Percentiles rank a stretch among this genome's conserved stretches.
Evolutionary conservation across 2,329 filamentous ascomycete species (phyloP).

Genomic region (Reticulascus tulasneorum): DNA sequence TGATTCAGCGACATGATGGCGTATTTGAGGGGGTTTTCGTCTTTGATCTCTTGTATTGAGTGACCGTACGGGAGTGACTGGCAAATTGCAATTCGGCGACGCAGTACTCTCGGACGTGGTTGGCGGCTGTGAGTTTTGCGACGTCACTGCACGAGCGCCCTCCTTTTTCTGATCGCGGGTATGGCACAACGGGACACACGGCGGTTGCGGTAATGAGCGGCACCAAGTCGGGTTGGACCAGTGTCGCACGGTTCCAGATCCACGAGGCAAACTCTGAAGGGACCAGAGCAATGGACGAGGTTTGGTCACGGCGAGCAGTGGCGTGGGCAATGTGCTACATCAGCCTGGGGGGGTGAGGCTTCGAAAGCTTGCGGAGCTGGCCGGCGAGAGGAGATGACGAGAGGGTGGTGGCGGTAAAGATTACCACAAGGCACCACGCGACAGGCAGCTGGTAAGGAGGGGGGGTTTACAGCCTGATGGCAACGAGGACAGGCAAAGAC

Average conservation of each 20-base stretch:
- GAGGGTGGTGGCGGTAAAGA: constrained; percentile 4
- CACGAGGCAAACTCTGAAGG: constrained; percentile 5
- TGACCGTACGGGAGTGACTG: no score
- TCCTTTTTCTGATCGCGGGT: no score
- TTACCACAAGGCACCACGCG: constrained; percentile 6
- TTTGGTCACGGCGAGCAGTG: constrained; percentile 2
- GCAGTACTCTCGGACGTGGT: no score
- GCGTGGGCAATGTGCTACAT: constrained; percentile 1
- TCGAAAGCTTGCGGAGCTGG: not conserved
- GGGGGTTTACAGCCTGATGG: constrained; percentile 4
- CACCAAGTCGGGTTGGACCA: constrained; percentile 9
- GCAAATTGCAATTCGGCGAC: no score
- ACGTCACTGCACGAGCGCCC: no score
- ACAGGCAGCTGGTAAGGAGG: constrained; percentile 4
- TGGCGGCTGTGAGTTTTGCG: no score
- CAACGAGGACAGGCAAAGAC: constrained; percentile 3
- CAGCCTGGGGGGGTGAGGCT: not conserved
- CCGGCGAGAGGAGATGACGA: constrained; percentile 2
- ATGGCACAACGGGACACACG: no score
- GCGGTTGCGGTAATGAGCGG: constrained; percentile 13
- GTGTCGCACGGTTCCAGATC: constrained; percentile 10
- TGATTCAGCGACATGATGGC: constrained; percentile 15
- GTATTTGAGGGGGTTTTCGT: no score
- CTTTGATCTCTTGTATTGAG: constrained; percentile 3
- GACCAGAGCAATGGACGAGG: constrained; percentile 1